Evolutionary conservation across 345 rosid species (phyloP).

Genomic region (Viola odorata): DNA sequence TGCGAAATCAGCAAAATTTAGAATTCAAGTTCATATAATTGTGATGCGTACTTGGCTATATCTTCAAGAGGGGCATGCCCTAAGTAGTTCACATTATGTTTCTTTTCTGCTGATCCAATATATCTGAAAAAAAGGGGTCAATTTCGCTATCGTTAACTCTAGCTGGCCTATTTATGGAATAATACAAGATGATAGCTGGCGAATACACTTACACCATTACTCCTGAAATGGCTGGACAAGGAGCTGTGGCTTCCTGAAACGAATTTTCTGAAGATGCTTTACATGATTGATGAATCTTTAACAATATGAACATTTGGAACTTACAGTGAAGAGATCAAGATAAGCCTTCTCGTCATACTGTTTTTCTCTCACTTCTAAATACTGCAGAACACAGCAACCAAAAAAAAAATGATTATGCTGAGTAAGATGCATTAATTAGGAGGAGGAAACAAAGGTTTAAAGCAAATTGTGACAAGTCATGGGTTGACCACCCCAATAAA

Average conservation of each 20-base stretch:
- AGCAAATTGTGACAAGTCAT: too few relatives aligned
- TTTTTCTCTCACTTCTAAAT: conserved; percentile 85
- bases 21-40: conserved; percentile 5
- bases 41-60: conserved; percentile 56
- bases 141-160: background rate
- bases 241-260: conserved; percentile 54
- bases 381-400: conserved; percentile 28
- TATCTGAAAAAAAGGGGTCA: conserved; percentile 38
- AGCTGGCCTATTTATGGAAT: background rate
- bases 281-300: conserved; percentile 2
- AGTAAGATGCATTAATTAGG: too few relatives aligned
- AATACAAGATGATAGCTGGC: background rate
- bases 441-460: too few relatives aligned
- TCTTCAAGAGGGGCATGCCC: conserved; percentile 80
- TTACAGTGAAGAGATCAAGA: conserved; percentile 75
- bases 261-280: conserved; percentile 15
- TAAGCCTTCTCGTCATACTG: conserved; percentile 83
- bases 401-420: too few relatives aligned
- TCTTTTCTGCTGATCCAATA: conserved; percentile 73
- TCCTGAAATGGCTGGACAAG: conserved; percentile 64
- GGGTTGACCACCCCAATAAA: too few relatives aligned
- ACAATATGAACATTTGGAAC: conserved; percentile 11
- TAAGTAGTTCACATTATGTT: conserved; percentile 60
- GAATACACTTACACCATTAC: conserved; percentile 72
- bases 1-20: background rate